Percentiles rank a stretch among this genome's conserved stretches.
These are phyloP conservation scores for Ustilago curta DNA, from an alignment of 1,284 basidiomycete species.

Conservation along the genomic window DNA sequence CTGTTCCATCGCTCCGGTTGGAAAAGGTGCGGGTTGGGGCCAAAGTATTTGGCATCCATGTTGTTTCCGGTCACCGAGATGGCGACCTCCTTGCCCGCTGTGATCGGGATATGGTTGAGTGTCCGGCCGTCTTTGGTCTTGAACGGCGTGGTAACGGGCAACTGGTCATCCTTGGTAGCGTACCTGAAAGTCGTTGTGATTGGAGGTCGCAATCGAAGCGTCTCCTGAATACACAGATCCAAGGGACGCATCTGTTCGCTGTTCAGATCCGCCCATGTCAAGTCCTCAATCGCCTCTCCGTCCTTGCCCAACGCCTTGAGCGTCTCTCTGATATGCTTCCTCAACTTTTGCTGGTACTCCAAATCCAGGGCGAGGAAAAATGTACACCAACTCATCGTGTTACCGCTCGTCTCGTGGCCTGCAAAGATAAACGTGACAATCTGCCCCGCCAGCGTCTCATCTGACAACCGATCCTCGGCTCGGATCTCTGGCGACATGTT, in stretches of 20 bases:
- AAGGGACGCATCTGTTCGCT: conserved; percentile 56
- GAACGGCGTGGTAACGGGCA: conserved; percentile 57
- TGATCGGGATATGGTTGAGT: conserved; percentile 53
- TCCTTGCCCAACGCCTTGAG: conserved; percentile 39
- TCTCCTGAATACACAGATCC: conserved; percentile 60
- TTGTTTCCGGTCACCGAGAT: conserved; percentile 52
- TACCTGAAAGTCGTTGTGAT: conserved; percentile 58
- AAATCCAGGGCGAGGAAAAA: conserved; percentile 54
- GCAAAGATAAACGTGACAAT: conserved; percentile 64
- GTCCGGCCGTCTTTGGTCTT: conserved; percentile 55
- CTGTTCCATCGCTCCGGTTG: conserved; percentile 62
- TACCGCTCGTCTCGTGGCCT: conserved; percentile 64
- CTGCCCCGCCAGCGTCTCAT: conserved; percentile 56
- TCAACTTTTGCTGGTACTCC: conserved; percentile 48
- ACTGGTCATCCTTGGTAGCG: conserved; percentile 54
- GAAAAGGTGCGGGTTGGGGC: conserved; percentile 56
- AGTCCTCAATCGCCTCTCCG: conserved; percentile 39
- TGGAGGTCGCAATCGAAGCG: conserved; percentile 55
- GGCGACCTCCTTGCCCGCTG: conserved; percentile 37
- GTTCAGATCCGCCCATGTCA: conserved; percentile 53
- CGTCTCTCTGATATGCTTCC: conserved; percentile 38
- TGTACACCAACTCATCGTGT: conserved; percentile 63
- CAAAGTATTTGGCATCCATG: conserved; percentile 52
- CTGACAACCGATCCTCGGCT: conserved; percentile 42
- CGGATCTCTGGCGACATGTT: conserved; percentile 53